phyloP scores from a whole-genome alignment of 345 rosid genomes.

The Heritiera fomes region DNA sequence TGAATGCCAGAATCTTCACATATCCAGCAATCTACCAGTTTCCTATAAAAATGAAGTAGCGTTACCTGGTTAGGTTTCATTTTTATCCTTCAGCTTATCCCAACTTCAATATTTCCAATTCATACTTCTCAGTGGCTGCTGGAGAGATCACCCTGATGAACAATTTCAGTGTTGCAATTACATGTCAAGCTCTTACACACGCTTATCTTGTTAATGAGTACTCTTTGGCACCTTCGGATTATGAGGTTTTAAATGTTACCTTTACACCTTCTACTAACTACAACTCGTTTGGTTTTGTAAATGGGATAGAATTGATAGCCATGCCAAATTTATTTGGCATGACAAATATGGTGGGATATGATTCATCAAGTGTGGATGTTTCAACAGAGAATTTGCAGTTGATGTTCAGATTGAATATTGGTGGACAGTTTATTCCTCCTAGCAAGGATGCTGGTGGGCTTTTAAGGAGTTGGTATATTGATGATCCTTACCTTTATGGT shows the following conservation, averaged over 20 bases:
- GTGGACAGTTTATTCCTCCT: conserved; percentile 61
- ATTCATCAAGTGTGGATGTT: conserved; percentile 38
- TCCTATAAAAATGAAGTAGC: conserved; percentile 38
- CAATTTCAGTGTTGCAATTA: conserved; percentile 73
- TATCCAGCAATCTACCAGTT: conserved; percentile 54
- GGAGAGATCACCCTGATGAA: conserved; percentile 52
- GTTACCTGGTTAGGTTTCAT: conserved; percentile 55
- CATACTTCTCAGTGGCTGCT: conserved; percentile 61
- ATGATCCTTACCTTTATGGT: conserved; percentile 54
- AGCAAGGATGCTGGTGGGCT: conserved; percentile 57
- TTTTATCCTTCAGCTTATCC: conserved; percentile 68
- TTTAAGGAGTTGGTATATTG: conserved; percentile 74
- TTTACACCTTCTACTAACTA: conserved; percentile 55
- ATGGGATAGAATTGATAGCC: conserved; percentile 67
- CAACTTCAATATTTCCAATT: conserved; percentile 41
- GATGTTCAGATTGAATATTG: conserved; percentile 71
- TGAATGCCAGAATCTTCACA: conserved; percentile 69
- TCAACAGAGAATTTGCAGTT: conserved; percentile 46
- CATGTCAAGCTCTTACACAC: conserved; percentile 68
- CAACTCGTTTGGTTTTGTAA: conserved; percentile 60
- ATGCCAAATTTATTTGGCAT: conserved; percentile 59
- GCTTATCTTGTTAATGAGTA: conserved; percentile 69
- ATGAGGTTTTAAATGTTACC: conserved; percentile 40
- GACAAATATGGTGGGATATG: conserved; percentile 51
- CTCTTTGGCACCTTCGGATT: conserved; percentile 47